A percentile compares a stretch with the other conserved stretches of the same genome.
These are phyloP conservation scores for Sugiyamaella neomexicana DNA, from an alignment of 1,139 yeast species.

Conservation along the genomic window DNA sequence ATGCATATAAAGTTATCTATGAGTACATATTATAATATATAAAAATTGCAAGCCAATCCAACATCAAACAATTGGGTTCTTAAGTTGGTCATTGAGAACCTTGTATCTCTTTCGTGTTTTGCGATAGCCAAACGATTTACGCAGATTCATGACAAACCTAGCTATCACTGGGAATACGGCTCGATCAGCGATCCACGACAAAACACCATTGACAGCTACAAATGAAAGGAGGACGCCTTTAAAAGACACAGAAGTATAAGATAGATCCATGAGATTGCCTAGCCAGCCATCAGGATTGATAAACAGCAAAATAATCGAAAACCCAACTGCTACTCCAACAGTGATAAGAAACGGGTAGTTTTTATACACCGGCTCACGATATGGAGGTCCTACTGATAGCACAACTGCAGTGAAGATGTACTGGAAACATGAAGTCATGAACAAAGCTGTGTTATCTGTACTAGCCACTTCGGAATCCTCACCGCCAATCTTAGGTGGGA, in stretches of 20 bases:
- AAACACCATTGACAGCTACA: slow-evolving; percentile 53
- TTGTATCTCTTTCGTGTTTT: slow-evolving; percentile 41
- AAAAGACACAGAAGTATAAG: slow-evolving; percentile 55
- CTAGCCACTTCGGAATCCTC: slow-evolving; percentile 79
- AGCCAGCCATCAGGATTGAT: slow-evolving; percentile 48
- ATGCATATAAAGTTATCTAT: neutral
- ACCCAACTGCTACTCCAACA: slow-evolving; percentile 55
- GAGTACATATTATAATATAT: neutral
- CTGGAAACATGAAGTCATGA: slow-evolving; percentile 81
- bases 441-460: slow-evolving; percentile 84
- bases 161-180: slow-evolving; percentile 41
- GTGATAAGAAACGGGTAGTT: slow-evolving; percentile 74
- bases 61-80: neutral
- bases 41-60: neutral
- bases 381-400: slow-evolving; percentile 93
- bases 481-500: slow-evolving; percentile 77
- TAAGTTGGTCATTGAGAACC: slow-evolving; percentile 30
- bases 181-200: slow-evolving; percentile 50
- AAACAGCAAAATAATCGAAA: slow-evolving; percentile 34
- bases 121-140: slow-evolving; percentile 31
- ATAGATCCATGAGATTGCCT: slow-evolving; percentile 75
- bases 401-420: slow-evolving; percentile 81
- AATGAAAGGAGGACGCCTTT: slow-evolving; percentile 51
- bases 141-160: slow-evolving; percentile 33
- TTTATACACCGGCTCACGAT: slow-evolving; percentile 69